phyloP scores from a whole-genome alignment of 2,329 filamentous ascomycete species.

The Tolypocladium endophyticum region DNA sequence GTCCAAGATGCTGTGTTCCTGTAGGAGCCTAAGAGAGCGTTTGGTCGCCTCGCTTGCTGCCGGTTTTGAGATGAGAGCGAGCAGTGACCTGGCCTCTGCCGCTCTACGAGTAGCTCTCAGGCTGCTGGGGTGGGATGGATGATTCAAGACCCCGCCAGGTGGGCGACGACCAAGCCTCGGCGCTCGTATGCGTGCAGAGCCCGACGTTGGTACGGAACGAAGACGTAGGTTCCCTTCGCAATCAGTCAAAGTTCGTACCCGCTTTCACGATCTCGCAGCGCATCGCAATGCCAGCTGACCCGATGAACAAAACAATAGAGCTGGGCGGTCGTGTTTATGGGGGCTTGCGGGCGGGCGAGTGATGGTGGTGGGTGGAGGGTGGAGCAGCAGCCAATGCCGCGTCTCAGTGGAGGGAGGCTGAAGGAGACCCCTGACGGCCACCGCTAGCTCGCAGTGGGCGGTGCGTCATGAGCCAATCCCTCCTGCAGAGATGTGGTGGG shows the following conservation, averaged over 20 bases:
- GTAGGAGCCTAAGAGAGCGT: not conserved
- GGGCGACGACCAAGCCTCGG: not conserved
- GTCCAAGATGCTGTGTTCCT: not conserved
- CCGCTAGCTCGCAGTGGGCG: not conserved
- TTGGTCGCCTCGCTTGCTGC: not conserved
- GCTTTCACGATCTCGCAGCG: not conserved
- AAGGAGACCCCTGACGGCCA: not conserved
- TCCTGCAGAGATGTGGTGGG: not conserved
- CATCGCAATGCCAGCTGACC: not conserved
- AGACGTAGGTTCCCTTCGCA: not conserved
- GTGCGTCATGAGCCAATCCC: not conserved
- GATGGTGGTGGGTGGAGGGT: not conserved
- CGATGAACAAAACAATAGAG: not conserved
- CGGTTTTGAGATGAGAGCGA: not conserved
- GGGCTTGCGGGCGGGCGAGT: not conserved
- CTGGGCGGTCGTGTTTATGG: slow-evolving; percentile 1
- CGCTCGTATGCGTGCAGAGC: not conserved
- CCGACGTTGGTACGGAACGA: not conserved
- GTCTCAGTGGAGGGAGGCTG: not conserved
- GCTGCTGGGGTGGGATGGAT: not conserved
- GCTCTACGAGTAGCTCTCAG: not conserved
- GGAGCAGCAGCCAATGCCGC: not conserved
- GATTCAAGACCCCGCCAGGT: not conserved
- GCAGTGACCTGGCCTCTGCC: not conserved
- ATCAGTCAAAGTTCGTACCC: not conserved